phyloP scores from a whole-genome alignment of 2,329 filamentous ascomycete species.

The Ophidiomyces ophidiicola region DNA sequence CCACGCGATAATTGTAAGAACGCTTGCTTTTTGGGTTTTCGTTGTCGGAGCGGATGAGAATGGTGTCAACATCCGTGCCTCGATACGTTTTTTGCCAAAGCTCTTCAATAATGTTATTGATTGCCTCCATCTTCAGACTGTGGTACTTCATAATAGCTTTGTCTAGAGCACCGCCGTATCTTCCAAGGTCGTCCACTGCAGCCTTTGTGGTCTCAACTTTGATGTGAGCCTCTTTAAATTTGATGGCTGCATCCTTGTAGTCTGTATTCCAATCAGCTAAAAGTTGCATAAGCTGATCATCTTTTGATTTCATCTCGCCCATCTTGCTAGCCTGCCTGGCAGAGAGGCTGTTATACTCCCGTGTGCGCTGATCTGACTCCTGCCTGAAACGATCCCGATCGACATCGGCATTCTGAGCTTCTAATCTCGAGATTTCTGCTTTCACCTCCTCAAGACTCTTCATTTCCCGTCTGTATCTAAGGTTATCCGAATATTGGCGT shows the following conservation, averaged over 20 bases:
- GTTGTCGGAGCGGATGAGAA: conserved; percentile 84
- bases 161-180: conserved; percentile 74
- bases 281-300: conserved; percentile 63
- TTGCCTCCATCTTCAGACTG: conserved; percentile 92
- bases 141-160: conserved; percentile 97
- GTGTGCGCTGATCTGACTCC: conserved; percentile 57
- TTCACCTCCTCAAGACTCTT: conserved; percentile 55
- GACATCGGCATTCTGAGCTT: conserved; percentile 66
- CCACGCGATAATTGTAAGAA: conserved; percentile 92
- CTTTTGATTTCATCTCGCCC: conserved; percentile 71
- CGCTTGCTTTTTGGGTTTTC: conserved; percentile 64
- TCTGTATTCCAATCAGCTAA: conserved; percentile 70
- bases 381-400: conserved; percentile 63
- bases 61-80: conserved; percentile 92
- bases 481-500: conserved; percentile 77
- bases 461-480: conserved; percentile 67
- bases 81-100: conserved; percentile 97
- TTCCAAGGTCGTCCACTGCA: conserved; percentile 76
- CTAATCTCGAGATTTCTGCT: conserved; percentile 59
- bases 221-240: conserved; percentile 80
- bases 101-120: conserved; percentile 87
- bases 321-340: conserved; percentile 63
- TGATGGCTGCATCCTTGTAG: conserved; percentile 67
- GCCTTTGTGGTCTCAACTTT: conserved; percentile 84
- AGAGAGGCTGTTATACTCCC: conserved; percentile 54